These are phyloP conservation scores for Taiozyma sp. DNA, from an alignment of 1,139 yeast species.

Conservation along the genomic window DNA sequence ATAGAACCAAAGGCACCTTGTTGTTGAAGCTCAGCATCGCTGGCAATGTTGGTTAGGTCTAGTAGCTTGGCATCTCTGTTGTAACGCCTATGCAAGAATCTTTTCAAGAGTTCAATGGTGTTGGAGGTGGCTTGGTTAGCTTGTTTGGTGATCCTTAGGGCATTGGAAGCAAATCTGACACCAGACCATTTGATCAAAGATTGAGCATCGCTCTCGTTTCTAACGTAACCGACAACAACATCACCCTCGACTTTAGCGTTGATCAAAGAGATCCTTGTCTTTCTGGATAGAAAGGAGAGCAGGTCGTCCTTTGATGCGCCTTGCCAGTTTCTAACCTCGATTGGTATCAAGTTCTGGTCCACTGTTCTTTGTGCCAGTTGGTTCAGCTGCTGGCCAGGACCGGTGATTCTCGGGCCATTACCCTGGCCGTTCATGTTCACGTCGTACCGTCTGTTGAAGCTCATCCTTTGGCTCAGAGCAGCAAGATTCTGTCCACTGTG, in stretches of 20 bases:
- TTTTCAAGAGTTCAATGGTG: conserved; percentile 58
- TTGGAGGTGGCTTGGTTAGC: conserved; percentile 23
- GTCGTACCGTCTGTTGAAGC: neutral
- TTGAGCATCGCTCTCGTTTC: conserved; percentile 48
- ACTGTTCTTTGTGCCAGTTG: neutral
- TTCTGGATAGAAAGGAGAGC: conserved; percentile 62
- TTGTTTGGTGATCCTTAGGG: conserved; percentile 44
- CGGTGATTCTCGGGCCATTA: conserved; percentile 5
- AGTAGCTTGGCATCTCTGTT: conserved; percentile 59
- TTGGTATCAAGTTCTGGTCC: conserved; percentile 26
- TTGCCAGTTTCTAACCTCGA: conserved; percentile 78
- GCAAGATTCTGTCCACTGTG: neutral
- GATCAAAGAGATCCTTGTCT: conserved; percentile 50
- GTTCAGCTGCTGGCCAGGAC: conserved; percentile 4
- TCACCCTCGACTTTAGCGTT: conserved; percentile 42
- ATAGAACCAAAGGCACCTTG: conserved; percentile 64
- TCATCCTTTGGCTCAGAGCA: neutral
- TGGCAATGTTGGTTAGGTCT: conserved; percentile 61
- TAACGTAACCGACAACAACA: conserved; percentile 52
- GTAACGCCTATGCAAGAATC: conserved; percentile 62
- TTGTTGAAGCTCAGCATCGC: conserved; percentile 55
- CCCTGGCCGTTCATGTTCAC: neutral
- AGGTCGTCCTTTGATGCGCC: conserved; percentile 70
- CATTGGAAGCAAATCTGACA: conserved; percentile 72
- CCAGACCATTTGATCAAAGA: conserved; percentile 63